phyloP scores from a whole-genome alignment of 2,329 filamentous ascomycete species.

The Pseudogymnoascus sp. region DNA sequence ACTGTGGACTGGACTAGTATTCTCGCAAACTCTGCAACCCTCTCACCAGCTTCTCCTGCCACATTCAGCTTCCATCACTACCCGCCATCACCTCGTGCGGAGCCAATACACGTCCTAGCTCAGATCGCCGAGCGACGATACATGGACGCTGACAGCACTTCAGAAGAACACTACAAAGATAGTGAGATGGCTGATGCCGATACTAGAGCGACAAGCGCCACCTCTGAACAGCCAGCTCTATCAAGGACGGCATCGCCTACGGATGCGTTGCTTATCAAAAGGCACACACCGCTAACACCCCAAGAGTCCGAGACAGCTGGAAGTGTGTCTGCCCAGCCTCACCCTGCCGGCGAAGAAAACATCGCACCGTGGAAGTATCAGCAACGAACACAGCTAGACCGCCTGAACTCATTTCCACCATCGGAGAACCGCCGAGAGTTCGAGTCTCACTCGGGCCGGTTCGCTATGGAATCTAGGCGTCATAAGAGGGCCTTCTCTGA shows the following conservation, averaged over 20 bases:
- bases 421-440: not conserved
- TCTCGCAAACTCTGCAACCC: not conserved
- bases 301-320: not conserved
- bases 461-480: not conserved
- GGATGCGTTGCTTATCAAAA: not conserved
- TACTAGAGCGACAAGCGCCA: not conserved
- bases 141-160: not conserved
- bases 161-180: slow-evolving; percentile 1
- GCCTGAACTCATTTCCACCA: not conserved
- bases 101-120: not conserved
- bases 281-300: not conserved
- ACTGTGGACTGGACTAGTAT: not conserved
- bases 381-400: not conserved
- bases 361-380: not conserved
- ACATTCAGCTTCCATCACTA: not conserved
- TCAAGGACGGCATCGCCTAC: not conserved
- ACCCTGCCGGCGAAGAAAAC: not conserved
- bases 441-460: not conserved
- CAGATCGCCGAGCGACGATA: not conserved
- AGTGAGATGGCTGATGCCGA: not conserved
- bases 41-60: not conserved
- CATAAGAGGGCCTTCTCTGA: not conserved
- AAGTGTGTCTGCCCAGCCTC: not conserved
- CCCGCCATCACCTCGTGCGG: not conserved
- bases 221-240: not conserved